Base-by-base conservation (phyloP, 768 basidiomycete species). In the Tremella yokohamensis region DNA sequence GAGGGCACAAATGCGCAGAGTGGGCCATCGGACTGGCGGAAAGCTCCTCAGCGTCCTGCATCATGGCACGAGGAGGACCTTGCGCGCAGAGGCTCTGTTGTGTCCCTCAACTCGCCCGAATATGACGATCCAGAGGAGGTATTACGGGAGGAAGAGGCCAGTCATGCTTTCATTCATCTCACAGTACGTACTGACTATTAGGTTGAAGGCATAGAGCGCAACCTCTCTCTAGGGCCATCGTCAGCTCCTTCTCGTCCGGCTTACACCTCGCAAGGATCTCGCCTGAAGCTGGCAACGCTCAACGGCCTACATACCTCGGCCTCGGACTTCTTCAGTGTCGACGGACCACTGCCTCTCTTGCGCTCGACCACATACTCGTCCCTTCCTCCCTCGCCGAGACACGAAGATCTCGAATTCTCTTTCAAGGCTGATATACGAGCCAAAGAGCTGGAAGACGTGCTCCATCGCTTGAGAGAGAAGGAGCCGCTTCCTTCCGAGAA, bases 311-410 rank as follows among this genome's bases (percentile, higher is more conserved):
- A 45, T 15, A 34, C 64, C 7, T 68, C 67, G 2, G 22, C 67
- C n/a, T 69, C 67, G 1, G 63, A 66, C 40, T 29, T 68, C 16
- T 72, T 66, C 38, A 24, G 38, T 8, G 12, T 34, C 8, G 38
- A 49, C 16, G 13, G n/a, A 18, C 48, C 56, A 8, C 61, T 56
- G 3, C 51, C 44, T 9, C 16, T 60, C 8, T 53, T 42, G 9
- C 57, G 64, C 12, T 61, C 48, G 0, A 66, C 69, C 1, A 70
- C 72, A 1, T 73, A 73, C 54, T 70, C 69, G 2, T 66, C 64
- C 13, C 54, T 73, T 12, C 72, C 72, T 3, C 66, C 66, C 20
- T 69, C 69, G n/a, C 72, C 72, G 13, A 29, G 62, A 51, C 19
- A 50, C n/a, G 65, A 58, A 4, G 61, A 61, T 20, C n/a, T 40